Evolutionary conservation across 192 early-diverging fungal genomes (phyloP).

Genomic region (Backusella tuberculispora): DNA sequence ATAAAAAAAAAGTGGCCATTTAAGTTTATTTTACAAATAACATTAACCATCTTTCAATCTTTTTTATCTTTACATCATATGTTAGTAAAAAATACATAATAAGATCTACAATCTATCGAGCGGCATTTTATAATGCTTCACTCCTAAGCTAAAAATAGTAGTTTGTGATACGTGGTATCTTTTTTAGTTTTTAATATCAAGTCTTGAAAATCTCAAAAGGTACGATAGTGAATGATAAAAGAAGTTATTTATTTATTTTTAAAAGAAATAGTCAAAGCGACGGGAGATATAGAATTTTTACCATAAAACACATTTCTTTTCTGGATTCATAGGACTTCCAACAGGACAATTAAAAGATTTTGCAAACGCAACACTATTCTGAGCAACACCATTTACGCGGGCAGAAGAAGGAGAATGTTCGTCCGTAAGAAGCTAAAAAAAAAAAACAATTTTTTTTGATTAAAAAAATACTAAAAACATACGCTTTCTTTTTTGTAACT

Average conservation of each 20-base stretch:
- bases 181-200: no score
- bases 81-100: no score
- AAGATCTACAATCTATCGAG: no score
- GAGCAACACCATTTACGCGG: conserved; percentile 68
- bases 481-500: background rate
- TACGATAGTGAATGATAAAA: background rate
- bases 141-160: no score
- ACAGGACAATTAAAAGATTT: conserved; percentile 66
- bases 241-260: background rate
- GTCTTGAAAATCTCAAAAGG: no score
- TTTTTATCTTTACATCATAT: no score
- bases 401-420: conserved; percentile 64
- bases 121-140: no score
- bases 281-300: background rate
- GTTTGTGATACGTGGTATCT: no score
- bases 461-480: background rate
- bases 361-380: conserved; percentile 66
- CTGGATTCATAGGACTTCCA: conserved; percentile 68
- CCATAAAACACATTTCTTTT: conserved; percentile 51
- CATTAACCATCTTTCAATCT: no score
- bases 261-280: background rate
- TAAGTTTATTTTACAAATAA: no score
- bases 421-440: conserved; percentile 56
- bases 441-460: no score
- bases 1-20: no score